Base-by-base conservation (phyloP, 176 grass and related monocot species). In the Eleusine coracana region DNA sequence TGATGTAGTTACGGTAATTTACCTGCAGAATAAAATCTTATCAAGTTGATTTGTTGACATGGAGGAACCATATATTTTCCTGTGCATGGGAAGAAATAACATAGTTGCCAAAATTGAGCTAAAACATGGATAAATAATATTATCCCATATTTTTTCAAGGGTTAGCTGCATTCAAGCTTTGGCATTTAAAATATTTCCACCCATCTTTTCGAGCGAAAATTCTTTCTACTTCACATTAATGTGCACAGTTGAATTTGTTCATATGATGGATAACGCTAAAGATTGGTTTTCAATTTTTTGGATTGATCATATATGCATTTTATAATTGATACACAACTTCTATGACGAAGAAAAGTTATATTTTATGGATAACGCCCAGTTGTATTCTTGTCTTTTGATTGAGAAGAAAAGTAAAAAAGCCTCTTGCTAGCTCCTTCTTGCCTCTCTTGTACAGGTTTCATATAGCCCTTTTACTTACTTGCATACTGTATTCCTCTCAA, bases 1-100 rank as follows among this genome's bases (percentile, higher is more conserved):
- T 73, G 96, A 98, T 88, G 83, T 91, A 79, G 64, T 98, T 71
- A 90, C 92, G 93, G 96, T 93, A 86, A 74, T 83, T 89, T 71
- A 46, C 45, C 51, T 59, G 60, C 70, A 40, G 50, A 64, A 80
- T 51, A 49, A 12, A 56, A n/a, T 7, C 36, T 4, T 69, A 73
- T 39, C 20, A 74, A 84, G 77, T 60, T 80, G 21, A 61, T 80
- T 84, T 69, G 21, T 73, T 61, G 29, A 25, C 63, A 84, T 80
- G 23, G 49, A 51, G 61, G 73, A 40, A 34, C 27, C 74, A 62
- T 15, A 44, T 41, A 44, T 60, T 16, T 68, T 70, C 62, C 51
- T 63, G 13, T 72, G 17, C 21, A 25, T 13, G 28, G 34, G 67
- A 71, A 25, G 44, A 68, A 25, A 74, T 8, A 66, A 49, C 73